Base-by-base conservation (phyloP, 2,329 filamentous ascomycete genomes). In the Lecanicillium sp. region DNA sequence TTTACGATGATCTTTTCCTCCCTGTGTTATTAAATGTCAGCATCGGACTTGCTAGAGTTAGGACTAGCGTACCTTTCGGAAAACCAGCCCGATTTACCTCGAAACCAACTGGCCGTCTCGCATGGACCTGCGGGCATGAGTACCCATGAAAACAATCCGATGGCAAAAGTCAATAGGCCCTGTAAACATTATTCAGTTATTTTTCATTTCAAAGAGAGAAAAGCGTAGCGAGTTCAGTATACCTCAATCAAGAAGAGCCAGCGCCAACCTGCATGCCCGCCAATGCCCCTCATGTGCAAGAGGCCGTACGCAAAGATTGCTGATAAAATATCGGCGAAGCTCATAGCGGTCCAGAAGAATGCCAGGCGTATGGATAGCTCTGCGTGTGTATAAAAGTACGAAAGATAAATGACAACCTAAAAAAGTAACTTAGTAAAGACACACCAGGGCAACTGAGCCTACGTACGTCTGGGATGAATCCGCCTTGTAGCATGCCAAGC, bases 371-470 rank as follows among this genome's bases (percentile, higher is more conserved):
- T 70, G 0, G 83, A 81, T 0, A 89, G 64, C 54, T 88, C 84
- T 37, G 69, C 69, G 1, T 76, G 76, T 33, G 77, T 87, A 61
- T 87, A 89, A 59, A 82, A 89, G 57, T 88, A 88, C 4, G 76
- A 80, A 5, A 87, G 65, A 57, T 81, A 87, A 0, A 84, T 62
- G 12, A 84, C 72, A 17, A 76, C 75, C 43, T 61, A 6, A 10
- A 3, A 12, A 31, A 18, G 10, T 13, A 5, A n/a, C 17, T 2
- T 5, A 3, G 3, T 4, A 32, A 40, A 11, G 29, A 8, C 17
- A 15, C 29, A 30, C n/a, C n/a, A n/a, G n/a, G n/a, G n/a, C n/a
- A n/a, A n/a, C n/a, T n/a, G n/a, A 2, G 4, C 9, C 8, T 11
- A 41, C 54, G 49, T 27, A 65, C 58, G 41, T 68, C 65, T 0